Conservation (phyloP, 306 rosid species). For the Albizia julibrissin region DNA sequence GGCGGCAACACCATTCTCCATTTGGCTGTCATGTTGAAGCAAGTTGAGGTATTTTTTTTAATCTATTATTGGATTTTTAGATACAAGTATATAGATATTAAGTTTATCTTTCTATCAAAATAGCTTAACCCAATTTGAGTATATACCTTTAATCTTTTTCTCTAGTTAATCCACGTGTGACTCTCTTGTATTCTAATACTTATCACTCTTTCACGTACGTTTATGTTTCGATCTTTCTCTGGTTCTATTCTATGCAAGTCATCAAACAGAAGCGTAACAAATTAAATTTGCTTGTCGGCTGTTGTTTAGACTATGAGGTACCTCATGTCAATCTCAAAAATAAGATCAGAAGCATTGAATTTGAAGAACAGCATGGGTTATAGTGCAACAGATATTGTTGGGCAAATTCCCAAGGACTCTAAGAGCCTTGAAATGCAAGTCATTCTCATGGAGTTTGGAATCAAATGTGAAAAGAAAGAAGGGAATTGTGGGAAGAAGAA, state of each 20-base stretch:
- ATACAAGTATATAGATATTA: too few relatives aligned
- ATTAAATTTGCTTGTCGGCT: not conserved
- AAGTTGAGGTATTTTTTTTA: not conserved
- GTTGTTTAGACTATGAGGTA: constrained; percentile 1
- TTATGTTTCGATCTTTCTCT: not conserved
- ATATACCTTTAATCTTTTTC: too few relatives aligned
- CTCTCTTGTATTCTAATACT: too few relatives aligned
- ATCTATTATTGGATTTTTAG: too few relatives aligned
- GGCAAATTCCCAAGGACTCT: not conserved
- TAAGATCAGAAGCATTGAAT: not conserved
- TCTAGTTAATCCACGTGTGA: too few relatives aligned
- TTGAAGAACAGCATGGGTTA: not conserved
- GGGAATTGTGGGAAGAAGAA: not conserved
- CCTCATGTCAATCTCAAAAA: not conserved
- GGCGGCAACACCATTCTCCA: not conserved
- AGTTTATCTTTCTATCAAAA: too few relatives aligned
- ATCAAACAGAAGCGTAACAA: not conserved
- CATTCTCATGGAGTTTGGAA: not conserved
- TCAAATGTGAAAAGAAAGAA: not conserved
- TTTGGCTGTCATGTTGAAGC: not conserved
- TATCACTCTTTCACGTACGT: too few relatives aligned
- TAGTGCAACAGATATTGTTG: not conserved
- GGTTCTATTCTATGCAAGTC: not conserved
- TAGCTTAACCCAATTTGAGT: too few relatives aligned
- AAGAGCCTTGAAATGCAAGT: constrained; percentile 6